phyloP scores from a whole-genome alignment of 2,329 filamentous ascomycete species.

The Paecilomyces niveus region DNA sequence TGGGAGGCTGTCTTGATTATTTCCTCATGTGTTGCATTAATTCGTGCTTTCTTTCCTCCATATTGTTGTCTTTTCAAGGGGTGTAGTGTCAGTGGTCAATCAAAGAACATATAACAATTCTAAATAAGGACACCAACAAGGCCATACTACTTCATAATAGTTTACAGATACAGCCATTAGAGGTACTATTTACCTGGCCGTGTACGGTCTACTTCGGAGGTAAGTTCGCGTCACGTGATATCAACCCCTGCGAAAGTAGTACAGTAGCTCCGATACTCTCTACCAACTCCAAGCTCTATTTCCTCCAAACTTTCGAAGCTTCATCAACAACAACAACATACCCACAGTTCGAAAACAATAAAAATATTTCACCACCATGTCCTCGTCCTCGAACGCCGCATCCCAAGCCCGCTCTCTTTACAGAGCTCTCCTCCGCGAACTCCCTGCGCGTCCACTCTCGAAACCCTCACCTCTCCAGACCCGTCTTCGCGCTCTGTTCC shows the following conservation, averaged over 20 bases:
- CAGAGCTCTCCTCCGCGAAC: constrained; percentile 79
- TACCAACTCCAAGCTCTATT: background rate
- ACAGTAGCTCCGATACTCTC: background rate
- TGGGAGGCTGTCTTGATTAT: background rate
- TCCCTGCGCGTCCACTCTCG: constrained; percentile 62
- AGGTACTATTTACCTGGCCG: no score
- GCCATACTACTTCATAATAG: background rate
- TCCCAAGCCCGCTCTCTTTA: constrained; percentile 65
- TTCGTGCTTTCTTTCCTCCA: background rate
- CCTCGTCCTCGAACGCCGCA: constrained; percentile 13
- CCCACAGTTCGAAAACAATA: background rate
- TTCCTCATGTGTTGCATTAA: background rate
- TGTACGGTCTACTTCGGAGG: no score
- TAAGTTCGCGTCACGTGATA: background rate
- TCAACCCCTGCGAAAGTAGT: background rate
- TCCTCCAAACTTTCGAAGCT: background rate
- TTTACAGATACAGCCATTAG: no score
- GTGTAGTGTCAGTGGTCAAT: background rate
- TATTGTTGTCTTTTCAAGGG: background rate
- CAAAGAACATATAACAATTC: background rate
- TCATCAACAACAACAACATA: background rate
- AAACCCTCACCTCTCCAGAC: constrained; percentile 62
- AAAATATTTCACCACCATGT: constrained; percentile 2
- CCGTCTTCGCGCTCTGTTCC: constrained; percentile 60
- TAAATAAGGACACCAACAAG: background rate